These are phyloP conservation scores for Saccharomycopsis crataegensis DNA, from an alignment of 1,139 yeast species.

Conservation along the genomic window DNA sequence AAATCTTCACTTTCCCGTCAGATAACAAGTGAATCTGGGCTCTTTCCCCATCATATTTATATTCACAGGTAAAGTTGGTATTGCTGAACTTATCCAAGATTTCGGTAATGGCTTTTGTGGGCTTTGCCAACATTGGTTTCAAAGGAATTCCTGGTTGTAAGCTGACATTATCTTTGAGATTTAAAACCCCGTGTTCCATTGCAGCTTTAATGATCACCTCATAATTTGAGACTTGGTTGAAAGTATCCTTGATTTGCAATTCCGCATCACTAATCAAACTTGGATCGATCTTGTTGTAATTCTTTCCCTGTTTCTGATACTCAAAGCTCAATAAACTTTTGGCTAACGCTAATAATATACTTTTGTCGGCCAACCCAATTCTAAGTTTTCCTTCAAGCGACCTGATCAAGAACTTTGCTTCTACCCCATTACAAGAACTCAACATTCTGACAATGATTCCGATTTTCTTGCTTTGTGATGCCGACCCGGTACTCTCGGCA, in stretches of 20 bases:
- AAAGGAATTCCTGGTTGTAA: slow-evolving; percentile 90
- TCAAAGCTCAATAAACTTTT: slow-evolving; percentile 74
- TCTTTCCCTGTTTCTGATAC: slow-evolving; percentile 25
- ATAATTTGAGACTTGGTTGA: slow-evolving; percentile 87
- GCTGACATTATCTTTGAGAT: slow-evolving; percentile 60
- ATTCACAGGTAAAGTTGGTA: slow-evolving; percentile 85
- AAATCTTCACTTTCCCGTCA: slow-evolving; percentile 64
- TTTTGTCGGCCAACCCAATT: slow-evolving; percentile 90
- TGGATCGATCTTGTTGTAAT: slow-evolving; percentile 30
- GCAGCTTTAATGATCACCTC: slow-evolving; percentile 66
- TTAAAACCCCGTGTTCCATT: slow-evolving; percentile 56
- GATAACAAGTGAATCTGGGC: slow-evolving; percentile 81
- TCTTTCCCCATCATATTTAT: slow-evolving; percentile 96
- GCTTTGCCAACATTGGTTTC: slow-evolving; percentile 97
- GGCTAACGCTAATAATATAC: slow-evolving; percentile 75
- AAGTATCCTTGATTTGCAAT: slow-evolving; percentile 74
- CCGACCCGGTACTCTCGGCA: slow-evolving; percentile 75
- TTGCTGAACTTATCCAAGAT: slow-evolving; percentile 81
- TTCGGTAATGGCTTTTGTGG: slow-evolving; percentile 87
- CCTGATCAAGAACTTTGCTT: slow-evolving; percentile 84
- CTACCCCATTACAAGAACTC: slow-evolving; percentile 80
- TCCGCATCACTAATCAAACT: slow-evolving; percentile 55
- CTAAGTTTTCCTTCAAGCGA: slow-evolving; percentile 89
- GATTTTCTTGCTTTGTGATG: slow-evolving; percentile 73
- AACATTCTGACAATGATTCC: slow-evolving; percentile 73